phyloP scores from a whole-genome alignment of 345 rosid genomes.

The Populus nigra region DNA sequence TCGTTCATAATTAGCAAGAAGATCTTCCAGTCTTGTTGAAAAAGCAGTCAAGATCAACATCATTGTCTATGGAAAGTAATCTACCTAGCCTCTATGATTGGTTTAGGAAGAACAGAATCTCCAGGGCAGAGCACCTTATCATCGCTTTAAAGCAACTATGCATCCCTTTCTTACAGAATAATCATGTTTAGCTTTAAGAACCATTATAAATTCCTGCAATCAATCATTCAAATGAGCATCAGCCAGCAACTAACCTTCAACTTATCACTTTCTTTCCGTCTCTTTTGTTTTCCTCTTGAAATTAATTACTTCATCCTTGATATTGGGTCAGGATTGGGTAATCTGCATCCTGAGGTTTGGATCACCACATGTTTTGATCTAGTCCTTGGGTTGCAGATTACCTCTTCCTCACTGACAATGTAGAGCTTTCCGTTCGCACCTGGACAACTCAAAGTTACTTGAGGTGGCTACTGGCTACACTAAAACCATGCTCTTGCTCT shows the following conservation, averaged over 20 bases:
- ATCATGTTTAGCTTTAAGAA: not conserved
- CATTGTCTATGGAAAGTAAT: constrained; percentile 35
- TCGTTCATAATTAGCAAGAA: constrained; percentile 17
- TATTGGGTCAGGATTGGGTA: constrained; percentile 48
- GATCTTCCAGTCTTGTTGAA: constrained; percentile 17
- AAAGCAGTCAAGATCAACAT: constrained; percentile 47
- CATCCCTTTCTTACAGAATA: not conserved
- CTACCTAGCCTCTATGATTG: constrained; percentile 37
- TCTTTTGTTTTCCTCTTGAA: not conserved
- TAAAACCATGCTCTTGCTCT: too few species aligned
- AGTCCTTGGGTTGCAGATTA: constrained; percentile 64
- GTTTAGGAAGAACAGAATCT: constrained; percentile 50
- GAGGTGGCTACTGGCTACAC: not conserved
- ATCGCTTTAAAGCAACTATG: constrained; percentile 29
- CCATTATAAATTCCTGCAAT: constrained; percentile 9
- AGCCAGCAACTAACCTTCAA: not conserved
- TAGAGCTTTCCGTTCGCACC: not conserved
- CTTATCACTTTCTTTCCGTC: not conserved
- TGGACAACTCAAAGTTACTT: not conserved
- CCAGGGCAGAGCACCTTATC: constrained; percentile 36
- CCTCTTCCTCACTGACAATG: constrained; percentile 48
- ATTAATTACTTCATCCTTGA: not conserved
- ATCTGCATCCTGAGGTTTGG: constrained; percentile 85
- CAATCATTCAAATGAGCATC: not conserved
- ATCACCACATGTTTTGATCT: constrained; percentile 29